Percentiles rank a stretch among this genome's conserved stretches.
Conservation (phyloP, 441 rosid species). For the Gossypium aridum region DNA sequence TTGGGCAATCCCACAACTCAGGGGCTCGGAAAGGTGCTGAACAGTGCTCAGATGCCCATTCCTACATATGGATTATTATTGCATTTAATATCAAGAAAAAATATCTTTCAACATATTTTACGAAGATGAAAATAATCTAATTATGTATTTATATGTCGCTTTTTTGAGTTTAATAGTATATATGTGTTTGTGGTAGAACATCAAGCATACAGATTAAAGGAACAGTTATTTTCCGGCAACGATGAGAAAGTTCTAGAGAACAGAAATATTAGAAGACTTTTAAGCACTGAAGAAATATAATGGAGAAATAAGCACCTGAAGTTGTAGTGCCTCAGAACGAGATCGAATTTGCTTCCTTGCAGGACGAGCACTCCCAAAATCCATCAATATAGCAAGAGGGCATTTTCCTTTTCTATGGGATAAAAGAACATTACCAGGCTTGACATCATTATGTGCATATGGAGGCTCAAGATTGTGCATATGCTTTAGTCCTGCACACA, state of each 20-base stretch:
- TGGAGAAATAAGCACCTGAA: slow-evolving; percentile 54
- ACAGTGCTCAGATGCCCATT: slow-evolving; percentile 96
- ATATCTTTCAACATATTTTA: neutral
- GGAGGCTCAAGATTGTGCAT: slow-evolving; percentile 94
- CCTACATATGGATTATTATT: slow-evolving; percentile 36
- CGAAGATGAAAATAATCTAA: neutral
- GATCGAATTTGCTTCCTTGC: slow-evolving; percentile 81
- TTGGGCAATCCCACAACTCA: slow-evolving; percentile 99
- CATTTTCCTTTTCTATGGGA: slow-evolving; percentile 78
- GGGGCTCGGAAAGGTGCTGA: slow-evolving; percentile 99
- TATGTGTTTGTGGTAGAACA: too few species aligned
- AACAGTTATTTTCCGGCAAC: too few species aligned
- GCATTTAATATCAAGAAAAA: slow-evolving; percentile 2
- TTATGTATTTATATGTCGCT: too few species aligned
- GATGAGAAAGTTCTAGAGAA: neutral
- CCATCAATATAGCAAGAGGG: slow-evolving; percentile 93
- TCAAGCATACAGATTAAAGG: too few species aligned
- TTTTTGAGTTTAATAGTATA: too few species aligned
- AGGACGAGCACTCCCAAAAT: slow-evolving; percentile 93
- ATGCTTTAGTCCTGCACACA: slow-evolving; percentile 94
- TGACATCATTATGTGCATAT: slow-evolving; percentile 98
- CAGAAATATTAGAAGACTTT: neutral
- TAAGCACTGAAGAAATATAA: neutral
- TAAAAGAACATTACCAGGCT: slow-evolving; percentile 96
- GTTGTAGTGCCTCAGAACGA: slow-evolving; percentile 85